A percentile compares a stretch with the other conserved stretches of the same genome.
phyloP scores from a whole-genome alignment of 2,329 filamentous ascomycete genomes.

The Paraconiothyrium brasiliense region DNA sequence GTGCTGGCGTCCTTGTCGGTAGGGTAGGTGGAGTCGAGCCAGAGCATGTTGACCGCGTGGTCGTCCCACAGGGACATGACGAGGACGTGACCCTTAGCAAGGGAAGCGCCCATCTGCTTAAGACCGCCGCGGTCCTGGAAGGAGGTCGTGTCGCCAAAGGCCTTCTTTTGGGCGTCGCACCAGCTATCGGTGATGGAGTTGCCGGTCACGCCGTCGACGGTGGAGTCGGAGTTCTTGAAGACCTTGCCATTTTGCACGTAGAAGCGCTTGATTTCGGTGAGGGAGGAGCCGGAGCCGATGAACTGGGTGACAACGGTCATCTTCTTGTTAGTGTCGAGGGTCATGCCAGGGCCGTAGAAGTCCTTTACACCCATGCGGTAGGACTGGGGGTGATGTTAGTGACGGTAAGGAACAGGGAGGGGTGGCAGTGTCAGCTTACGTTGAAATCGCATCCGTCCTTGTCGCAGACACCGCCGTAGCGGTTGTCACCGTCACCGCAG shows the following conservation, averaged over 20 bases:
- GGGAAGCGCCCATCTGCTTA: slow-evolving; percentile 62
- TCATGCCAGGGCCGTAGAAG: slow-evolving; percentile 69
- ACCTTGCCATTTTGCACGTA: slow-evolving; percentile 62
- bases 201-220: slow-evolving; percentile 56
- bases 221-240: slow-evolving; percentile 56
- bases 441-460: slow-evolving; percentile 73
- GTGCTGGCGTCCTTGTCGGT: slow-evolving; percentile 45
- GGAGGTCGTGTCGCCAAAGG: slow-evolving; percentile 63
- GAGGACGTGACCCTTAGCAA: slow-evolving; percentile 69
- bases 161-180: slow-evolving; percentile 65
- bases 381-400: slow-evolving; percentile 25
- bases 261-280: slow-evolving; percentile 59
- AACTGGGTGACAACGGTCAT: slow-evolving; percentile 65
- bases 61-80: slow-evolving; percentile 73
- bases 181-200: slow-evolving; percentile 67
- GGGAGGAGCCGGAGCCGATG: slow-evolving; percentile 51
- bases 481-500: slow-evolving; percentile 55
- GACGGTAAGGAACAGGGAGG: neutral
- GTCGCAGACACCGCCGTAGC: slow-evolving; percentile 72
- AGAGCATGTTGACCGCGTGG: slow-evolving; percentile 74
- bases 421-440: slow-evolving; percentile 23
- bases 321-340: slow-evolving; percentile 54
- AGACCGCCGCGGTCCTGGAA: slow-evolving; percentile 67
- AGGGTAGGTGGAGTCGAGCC: slow-evolving; percentile 76
- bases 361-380: slow-evolving; percentile 71